Conservation (phyloP, 1,284 basidiomycete genomes). For the Fomitopsis palustris region DNA sequence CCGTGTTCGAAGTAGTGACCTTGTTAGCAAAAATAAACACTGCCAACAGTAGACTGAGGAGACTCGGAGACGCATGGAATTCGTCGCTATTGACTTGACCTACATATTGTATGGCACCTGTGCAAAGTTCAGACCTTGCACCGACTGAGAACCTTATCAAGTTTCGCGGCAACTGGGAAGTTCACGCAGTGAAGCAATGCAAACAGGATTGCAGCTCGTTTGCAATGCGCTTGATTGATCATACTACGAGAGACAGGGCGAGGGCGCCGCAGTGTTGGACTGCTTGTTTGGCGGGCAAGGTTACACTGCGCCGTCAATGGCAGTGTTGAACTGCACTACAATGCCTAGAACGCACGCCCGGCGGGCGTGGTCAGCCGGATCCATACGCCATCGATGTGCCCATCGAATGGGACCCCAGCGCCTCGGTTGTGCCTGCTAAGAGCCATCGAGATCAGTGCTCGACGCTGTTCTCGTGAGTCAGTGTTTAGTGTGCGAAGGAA, state of each 20-base stretch:
- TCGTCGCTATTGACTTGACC: too few species aligned
- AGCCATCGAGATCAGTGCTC: background rate
- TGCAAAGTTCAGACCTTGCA: too few species aligned
- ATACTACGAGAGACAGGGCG: background rate
- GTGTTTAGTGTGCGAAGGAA: background rate
- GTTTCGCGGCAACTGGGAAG: too few species aligned
- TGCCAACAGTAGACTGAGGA: too few species aligned
- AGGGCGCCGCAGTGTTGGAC: slow-evolving; percentile 3
- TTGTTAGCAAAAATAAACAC: too few species aligned
- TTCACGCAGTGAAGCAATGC: too few species aligned
- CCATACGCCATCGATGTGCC: background rate
- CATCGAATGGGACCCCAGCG: background rate
- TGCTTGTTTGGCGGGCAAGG: background rate
- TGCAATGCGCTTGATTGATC: too few species aligned
- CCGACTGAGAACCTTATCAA: too few species aligned
- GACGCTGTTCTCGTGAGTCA: background rate
- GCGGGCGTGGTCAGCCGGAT: background rate
- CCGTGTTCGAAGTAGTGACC: too few species aligned
- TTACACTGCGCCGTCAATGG: background rate
- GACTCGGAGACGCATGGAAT: too few species aligned
- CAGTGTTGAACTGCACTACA: background rate
- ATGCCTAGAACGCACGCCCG: background rate
- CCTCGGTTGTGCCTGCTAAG: background rate
- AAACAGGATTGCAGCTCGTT: too few species aligned
- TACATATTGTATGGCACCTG: too few species aligned